phyloP scores from a whole-genome alignment of 495 filamentous ascomycete genomes.

The Stereocaulon alpinum region DNA sequence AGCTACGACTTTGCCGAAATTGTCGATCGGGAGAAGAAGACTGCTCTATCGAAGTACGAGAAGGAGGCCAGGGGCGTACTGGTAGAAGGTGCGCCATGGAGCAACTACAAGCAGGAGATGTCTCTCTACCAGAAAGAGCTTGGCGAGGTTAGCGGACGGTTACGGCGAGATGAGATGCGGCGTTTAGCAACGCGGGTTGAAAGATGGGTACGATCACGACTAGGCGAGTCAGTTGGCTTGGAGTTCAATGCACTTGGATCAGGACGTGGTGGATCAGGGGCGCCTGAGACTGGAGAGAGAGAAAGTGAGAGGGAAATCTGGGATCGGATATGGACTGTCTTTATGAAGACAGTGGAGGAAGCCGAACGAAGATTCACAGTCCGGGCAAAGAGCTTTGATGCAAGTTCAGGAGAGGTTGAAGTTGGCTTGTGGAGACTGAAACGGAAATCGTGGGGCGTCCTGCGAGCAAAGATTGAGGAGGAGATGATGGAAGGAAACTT shows the following conservation, averaged over 20 bases:
- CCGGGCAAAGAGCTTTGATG: conserved; percentile 84
- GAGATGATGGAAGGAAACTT: conserved; percentile 97
- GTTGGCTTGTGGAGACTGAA: conserved; percentile 87
- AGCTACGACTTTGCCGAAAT: conserved; percentile 92
- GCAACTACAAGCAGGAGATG: conserved; percentile 57
- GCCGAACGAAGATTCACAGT: conserved; percentile 79
- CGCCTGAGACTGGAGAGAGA: conserved; percentile 66
- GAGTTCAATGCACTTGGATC: conserved; percentile 93
- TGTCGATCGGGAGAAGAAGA: conserved; percentile 69
- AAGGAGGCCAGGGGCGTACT: conserved; percentile 60
- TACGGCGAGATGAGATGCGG: conserved; percentile 91
- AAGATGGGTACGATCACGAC: conserved; percentile 78
- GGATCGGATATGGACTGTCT: conserved; percentile 90
- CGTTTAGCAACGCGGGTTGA: conserved; percentile 82
- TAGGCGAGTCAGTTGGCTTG: conserved; percentile 77
- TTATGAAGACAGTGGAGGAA: conserved; percentile 72
- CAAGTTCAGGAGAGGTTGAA: conserved; percentile 80
- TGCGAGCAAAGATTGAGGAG: conserved; percentile 86
- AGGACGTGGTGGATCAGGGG: conserved; percentile 67
- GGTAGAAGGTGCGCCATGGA: conserved; percentile 74
- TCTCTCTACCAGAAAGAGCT: conserved; percentile 65
- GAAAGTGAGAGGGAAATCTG: conserved; percentile 72
- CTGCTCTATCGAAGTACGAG: conserved; percentile 64
- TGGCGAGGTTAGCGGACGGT: conserved; percentile 66
- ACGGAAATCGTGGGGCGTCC: conserved; percentile 85